Base-by-base conservation (phyloP, 371 early-diverging fungal genomes). In the Funneliformis caledonium region DNA sequence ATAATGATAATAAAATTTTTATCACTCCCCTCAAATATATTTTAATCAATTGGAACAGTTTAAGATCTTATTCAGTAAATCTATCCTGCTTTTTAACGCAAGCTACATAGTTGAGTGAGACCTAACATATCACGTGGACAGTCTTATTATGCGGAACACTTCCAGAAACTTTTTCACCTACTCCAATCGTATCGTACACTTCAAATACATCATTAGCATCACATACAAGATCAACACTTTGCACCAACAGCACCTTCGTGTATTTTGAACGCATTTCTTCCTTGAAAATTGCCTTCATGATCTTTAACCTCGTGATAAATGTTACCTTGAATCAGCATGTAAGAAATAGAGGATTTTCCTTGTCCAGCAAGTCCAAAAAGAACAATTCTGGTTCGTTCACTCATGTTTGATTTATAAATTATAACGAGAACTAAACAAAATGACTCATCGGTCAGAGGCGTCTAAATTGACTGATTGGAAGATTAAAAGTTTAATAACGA, bases 101-200 rank as follows among this genome's bases (percentile, higher is more conserved):
- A 6, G 7, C 45, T 47, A 47, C 48, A 47, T 19, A 72, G 33
- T 72, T n/a, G 12, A 47, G 48, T 1, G 6, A 48, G 9, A 50
- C 43, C 4, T 72, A n/a, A 65, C 11, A 11, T 37, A 72, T 50
- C n/a, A 2, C 7, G 45, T 52, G 14, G n/a, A 47, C 12, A 3
- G 72, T 48, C 4, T 72, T n/a, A 8, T 47, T 72, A 45, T 72
- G 16, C 47, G 72, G 47, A 50, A 47, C 48, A 52, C 2, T 42
- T n/a, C 45, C 45, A 10, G n/a, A 43, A 22, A 48, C 45, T 50
- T 47, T 8, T 72, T 72, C 72, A 72, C 72, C 12, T 43, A 72
- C 45, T 52, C 72, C 72, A 2, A 72, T 37, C 19, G 45, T 72
- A 72, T 72, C 72, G 26, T 45, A 72, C 12, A 72, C 52, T n/a